Percentiles rank a stretch among this genome's conserved stretches.
Conservation (phyloP, 768 basidiomycete species). For the Suillus plorans region DNA sequence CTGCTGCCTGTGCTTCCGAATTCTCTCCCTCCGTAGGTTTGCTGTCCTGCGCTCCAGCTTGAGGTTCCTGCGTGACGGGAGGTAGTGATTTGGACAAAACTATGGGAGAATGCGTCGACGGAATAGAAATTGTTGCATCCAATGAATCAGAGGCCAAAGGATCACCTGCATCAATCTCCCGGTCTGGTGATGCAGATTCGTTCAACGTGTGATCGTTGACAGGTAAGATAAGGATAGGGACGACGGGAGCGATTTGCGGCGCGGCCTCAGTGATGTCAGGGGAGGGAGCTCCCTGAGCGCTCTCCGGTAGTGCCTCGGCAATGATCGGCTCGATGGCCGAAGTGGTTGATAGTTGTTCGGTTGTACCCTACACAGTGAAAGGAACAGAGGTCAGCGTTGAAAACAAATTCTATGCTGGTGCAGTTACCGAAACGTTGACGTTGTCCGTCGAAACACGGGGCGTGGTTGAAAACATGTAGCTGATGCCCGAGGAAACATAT, state of each 20-base stretch:
- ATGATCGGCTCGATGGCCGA: constrained; percentile 19
- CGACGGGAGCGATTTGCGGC: constrained; percentile 27
- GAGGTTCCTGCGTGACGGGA: not conserved
- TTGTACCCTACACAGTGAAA: not conserved
- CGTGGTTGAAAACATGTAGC: not conserved
- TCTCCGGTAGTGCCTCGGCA: constrained; percentile 7
- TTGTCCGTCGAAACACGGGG: not conserved
- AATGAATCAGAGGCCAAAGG: constrained; percentile 4
- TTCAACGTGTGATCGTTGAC: constrained; percentile 41
- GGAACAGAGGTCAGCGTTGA: not conserved
- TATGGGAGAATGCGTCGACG: constrained; percentile 23
- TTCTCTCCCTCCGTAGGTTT: not conserved
- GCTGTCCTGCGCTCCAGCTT: not conserved
- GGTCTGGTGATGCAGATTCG: constrained; percentile 11
- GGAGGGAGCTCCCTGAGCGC: constrained; percentile 1
- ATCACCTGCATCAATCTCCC: not conserved
- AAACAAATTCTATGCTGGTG: too few species aligned
- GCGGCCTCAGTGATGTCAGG: constrained; percentile 9
- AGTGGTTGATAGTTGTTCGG: constrained; percentile 9
- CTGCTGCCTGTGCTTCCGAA: not conserved
- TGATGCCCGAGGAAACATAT: not conserved
- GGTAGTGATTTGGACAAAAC: constrained; percentile 4
- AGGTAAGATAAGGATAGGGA: constrained; percentile 40
- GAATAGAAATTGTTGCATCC: not conserved
- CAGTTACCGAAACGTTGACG: not conserved